A percentile compares a stretch with the other conserved stretches of the same genome.
Evolutionary conservation across 805 yeast species (phyloP).

Genomic region (Blastobotrys americana): DNA sequence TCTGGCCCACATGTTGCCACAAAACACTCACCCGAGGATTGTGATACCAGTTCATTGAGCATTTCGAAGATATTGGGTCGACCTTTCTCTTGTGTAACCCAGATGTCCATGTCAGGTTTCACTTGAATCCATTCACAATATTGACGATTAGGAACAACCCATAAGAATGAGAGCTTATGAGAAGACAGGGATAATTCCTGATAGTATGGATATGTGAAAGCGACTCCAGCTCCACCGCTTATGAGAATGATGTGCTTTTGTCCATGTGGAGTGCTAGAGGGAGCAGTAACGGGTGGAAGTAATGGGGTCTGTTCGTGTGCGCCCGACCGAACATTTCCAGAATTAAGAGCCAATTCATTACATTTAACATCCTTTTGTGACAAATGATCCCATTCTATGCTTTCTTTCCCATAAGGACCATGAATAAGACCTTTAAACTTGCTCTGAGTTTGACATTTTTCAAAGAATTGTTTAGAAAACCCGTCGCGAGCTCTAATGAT

Average conservation of each 20-base stretch:
- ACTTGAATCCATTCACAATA: constrained; percentile 25
- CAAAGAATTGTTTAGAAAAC: constrained; percentile 21
- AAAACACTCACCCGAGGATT: constrained; percentile 18
- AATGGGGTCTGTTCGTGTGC: constrained; percentile 6
- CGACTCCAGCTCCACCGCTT: constrained; percentile 31
- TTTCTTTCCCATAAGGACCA: constrained; percentile 23
- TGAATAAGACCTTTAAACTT: constrained; percentile 14
- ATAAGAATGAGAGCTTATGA: constrained; percentile 22
- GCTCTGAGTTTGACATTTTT: constrained; percentile 5
- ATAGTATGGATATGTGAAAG: constrained; percentile 26
- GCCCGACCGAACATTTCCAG: background rate
- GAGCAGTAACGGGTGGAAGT: constrained; percentile 9
- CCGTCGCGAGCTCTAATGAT: constrained; percentile 29
- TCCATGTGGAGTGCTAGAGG: background rate
- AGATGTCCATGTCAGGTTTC: constrained; percentile 19
- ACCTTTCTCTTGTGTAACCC: constrained; percentile 28
- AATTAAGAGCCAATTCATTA: background rate
- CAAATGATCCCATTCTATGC: background rate
- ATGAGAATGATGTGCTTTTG: constrained; percentile 19
- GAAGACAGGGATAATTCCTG: constrained; percentile 4
- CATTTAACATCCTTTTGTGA: background rate
- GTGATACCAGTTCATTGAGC: constrained; percentile 13
- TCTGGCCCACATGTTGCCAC: constrained; percentile 30
- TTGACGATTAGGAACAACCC: constrained; percentile 27
- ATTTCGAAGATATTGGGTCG: constrained; percentile 24